These are phyloP conservation scores for Diaporthe destruens DNA, from an alignment of 2,329 filamentous ascomycete genomes.

Conservation along the genomic window DNA sequence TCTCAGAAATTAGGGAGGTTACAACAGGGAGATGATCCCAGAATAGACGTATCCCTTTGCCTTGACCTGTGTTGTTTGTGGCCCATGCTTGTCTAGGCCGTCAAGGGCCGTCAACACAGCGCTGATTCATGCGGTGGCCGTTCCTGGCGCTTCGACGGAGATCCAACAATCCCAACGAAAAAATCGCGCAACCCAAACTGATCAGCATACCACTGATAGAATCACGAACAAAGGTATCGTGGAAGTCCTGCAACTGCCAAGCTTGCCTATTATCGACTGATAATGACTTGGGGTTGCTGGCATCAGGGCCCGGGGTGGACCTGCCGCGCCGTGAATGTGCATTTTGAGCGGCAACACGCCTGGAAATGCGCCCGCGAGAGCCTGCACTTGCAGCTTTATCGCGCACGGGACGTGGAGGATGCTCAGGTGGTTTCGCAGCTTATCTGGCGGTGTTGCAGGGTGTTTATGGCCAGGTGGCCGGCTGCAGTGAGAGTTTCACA, in stretches of 20 bases:
- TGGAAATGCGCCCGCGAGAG: background rate
- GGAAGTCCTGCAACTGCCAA: background rate
- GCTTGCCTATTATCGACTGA: background rate
- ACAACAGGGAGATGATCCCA: background rate
- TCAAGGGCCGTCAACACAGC: background rate
- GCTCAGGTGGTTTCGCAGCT: constrained; percentile 1
- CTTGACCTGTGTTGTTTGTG: background rate
- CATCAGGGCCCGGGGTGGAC: constrained; percentile 13
- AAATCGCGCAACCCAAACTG: constrained; percentile 9
- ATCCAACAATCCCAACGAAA: background rate
- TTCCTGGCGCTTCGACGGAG: constrained; percentile 3
- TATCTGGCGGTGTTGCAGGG: constrained; percentile 38
- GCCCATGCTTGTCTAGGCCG: background rate
- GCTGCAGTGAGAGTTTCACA: constrained; percentile 39
- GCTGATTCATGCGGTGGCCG: constrained; percentile 5
- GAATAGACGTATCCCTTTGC: background rate
- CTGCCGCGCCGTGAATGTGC: constrained; percentile 1
- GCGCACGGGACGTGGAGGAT: background rate
- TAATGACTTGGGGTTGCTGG: constrained; percentile 12
- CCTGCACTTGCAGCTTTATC: constrained; percentile 34
- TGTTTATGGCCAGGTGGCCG: constrained; percentile 17
- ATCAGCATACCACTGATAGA: background rate
- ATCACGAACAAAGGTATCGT: constrained; percentile 1
- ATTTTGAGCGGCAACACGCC: constrained; percentile 1
- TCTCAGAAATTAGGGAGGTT: background rate